These are phyloP conservation scores for Fraxinus ornus DNA, from an alignment of 305 asterid species.

Conservation along the genomic window DNA sequence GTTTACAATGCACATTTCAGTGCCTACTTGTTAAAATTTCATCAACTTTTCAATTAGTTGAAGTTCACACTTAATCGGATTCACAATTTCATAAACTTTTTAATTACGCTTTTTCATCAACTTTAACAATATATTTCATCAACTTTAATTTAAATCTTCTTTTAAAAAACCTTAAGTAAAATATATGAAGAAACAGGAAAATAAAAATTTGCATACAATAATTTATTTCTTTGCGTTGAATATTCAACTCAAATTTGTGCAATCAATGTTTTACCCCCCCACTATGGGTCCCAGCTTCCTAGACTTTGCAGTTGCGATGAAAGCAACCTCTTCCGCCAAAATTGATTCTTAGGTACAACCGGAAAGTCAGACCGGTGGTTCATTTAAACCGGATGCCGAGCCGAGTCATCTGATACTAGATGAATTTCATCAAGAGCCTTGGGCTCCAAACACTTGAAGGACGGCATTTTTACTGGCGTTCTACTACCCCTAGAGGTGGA, in stretches of 20 bases:
- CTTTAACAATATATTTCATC: too few relatives aligned
- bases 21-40: too few relatives aligned
- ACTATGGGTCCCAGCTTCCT: not conserved
- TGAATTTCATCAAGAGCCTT: constrained; percentile 32
- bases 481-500: constrained; percentile 24
- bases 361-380: not conserved
- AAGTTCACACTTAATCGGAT: not conserved
- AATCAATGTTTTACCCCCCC: not conserved
- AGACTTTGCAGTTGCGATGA: not conserved
- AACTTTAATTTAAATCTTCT: too few relatives aligned
- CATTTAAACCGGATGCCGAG: constrained; percentile 28
- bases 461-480: constrained; percentile 26
- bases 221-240: not conserved
- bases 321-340: not conserved
- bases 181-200: not conserved
- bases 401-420: constrained; percentile 28
- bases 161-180: too few relatives aligned
- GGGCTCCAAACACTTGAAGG: constrained; percentile 41
- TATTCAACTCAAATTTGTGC: not conserved
- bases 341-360: not conserved
- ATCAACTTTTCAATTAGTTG: not conserved
- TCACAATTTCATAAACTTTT: too few relatives aligned
- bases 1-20: not conserved
- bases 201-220: not conserved
- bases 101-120: too few relatives aligned